Evolutionary conservation across 2,329 filamentous ascomycete genomes (phyloP), one percentile per base, ranked within the genome.

Genomic region (Ilyonectria sp.): DNA sequence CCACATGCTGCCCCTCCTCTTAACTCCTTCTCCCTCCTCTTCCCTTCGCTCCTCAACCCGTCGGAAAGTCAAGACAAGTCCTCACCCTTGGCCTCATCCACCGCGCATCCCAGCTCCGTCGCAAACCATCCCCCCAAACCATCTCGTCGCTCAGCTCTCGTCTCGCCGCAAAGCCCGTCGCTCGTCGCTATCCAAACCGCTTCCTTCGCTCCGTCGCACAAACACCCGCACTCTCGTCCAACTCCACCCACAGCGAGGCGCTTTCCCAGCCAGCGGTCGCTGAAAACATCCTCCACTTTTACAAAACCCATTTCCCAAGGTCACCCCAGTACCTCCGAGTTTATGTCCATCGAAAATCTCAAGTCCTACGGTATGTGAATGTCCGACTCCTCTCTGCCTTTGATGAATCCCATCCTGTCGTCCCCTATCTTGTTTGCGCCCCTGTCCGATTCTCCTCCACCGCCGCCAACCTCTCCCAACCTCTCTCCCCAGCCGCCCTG

Each of bases 331-430:
- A 89, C 91, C 90, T 89, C 87, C 91, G 91, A 93, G 92, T 95
- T 94, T 95, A 96, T 96, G 94, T 96, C 94, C 91, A 96, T 96
- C 93, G 93, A 96, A 94, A 97, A 97, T 90, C 93, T 97, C 87
- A 96, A 96, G 91, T 91, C 92, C 89, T 94, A 94, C 91, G 93
- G 93, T 96, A 86, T 82, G 93, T 88, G 63, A 29, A 37, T 43
- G 59, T 43, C 40, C 40, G 2, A 2, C 60, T 7, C 17, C 40
- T n/a, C 40, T n/a, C 6, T n/a, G 15, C 15, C 63, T 44, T 17
- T 23, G 23, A 52, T 46, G 26, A 31, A 52, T 33, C 49, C 37
- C 33, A 8, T n/a, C 31, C 31, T 37, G n/a, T 15, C 49, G 17
- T 31, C 9, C 8, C 49, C 49, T 35, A 10, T 19, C 50, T 6